Evolutionary conservation across 805 yeast genomes (phyloP), one percentile per base, ranked within the genome.

Genomic region (Metschnikowia cerradonensis): DNA sequence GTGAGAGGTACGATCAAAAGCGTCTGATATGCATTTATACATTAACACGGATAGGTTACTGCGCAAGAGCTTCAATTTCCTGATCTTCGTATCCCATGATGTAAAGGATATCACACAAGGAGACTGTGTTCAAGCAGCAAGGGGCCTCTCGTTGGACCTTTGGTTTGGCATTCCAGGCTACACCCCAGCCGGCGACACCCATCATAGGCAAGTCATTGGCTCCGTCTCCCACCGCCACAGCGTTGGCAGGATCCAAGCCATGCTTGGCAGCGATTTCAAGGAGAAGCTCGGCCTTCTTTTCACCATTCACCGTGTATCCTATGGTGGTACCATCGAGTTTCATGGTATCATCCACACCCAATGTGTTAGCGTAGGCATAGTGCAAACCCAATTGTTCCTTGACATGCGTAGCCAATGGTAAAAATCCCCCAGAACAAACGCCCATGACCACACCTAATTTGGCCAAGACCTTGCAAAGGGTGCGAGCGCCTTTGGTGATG

Each of bases 81-180:
- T 60, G 67, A 53, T 84, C 87, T 34, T 71, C 68, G 64, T 78
- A 86, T 7, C 97, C 97, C 65, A 92, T 69, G 17, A 92, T 82
- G 69, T 89, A 91, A 60, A 90, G 76, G 2, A 87, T 76, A 66
- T 92, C 97, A 53, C 74, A 73, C 65, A 94, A 76, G 4, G 86
- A 75, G n/a, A 76, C 72, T 0, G 92, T 75, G 65, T 94, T 94
- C 55, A 94, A 74, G 53, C 87, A 78, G 40, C 88, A 77, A 17
- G 97, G 97, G 0, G 99, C 98, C 57, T 75, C 72, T 51, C 70
- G 65, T 67, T 90, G 97, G 2, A 94, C 99, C 56, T 78, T 83
- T 20, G 98, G 97, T 66, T 94, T 94, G 19, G 98, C 99, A 65
- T 90, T 88, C 95, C 97, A 94, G 0, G 99, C 99, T 48, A 94